These are phyloP conservation scores for Flaveria linearis DNA, from an alignment of 129 eudicot genomes.

Conservation along the genomic window DNA sequence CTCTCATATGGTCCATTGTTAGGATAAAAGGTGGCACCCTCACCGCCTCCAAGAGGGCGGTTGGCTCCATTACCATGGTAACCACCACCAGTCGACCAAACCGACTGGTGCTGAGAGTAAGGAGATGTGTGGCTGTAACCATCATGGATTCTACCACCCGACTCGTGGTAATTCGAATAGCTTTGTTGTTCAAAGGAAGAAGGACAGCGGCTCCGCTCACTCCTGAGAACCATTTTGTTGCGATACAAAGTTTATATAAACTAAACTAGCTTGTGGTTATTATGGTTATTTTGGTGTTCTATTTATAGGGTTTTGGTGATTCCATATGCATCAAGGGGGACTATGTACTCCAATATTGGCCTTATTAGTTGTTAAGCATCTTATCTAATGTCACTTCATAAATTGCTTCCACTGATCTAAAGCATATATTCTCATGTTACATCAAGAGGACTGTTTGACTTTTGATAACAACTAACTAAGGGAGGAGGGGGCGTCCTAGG, in stretches of 20 bases:
- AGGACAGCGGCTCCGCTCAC: slow-evolving; percentile 22
- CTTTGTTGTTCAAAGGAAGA: slow-evolving; percentile 36
- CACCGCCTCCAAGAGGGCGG: slow-evolving; percentile 1
- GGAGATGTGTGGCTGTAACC: slow-evolving; percentile 14
- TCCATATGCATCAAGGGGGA: slow-evolving; percentile 24
- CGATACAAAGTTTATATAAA: not conserved
- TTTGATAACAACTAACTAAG: no score
- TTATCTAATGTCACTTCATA: not conserved
- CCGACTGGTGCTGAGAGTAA: slow-evolving; percentile 7
- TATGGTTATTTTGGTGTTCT: slow-evolving; percentile 24
- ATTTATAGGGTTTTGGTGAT: slow-evolving; percentile 42
- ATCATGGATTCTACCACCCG: slow-evolving; percentile 26
- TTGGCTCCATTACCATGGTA: slow-evolving; percentile 29
- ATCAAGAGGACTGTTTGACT: not conserved
- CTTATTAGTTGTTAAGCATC: not conserved
- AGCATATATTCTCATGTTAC: not conserved
- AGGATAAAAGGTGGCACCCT: slow-evolving; percentile 11
- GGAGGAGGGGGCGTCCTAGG: no score
- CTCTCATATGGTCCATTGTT: slow-evolving; percentile 21
- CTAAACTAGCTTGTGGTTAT: slow-evolving; percentile 10
- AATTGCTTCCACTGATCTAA: not conserved
- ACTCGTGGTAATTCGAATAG: slow-evolving; percentile 35
- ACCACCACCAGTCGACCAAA: not conserved
- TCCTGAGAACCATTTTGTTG: slow-evolving; percentile 46
- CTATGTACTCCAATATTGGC: slow-evolving; percentile 18